Conservation (phyloP, 73 alveolate species). For the Blepharisma stoltei region DNA sequence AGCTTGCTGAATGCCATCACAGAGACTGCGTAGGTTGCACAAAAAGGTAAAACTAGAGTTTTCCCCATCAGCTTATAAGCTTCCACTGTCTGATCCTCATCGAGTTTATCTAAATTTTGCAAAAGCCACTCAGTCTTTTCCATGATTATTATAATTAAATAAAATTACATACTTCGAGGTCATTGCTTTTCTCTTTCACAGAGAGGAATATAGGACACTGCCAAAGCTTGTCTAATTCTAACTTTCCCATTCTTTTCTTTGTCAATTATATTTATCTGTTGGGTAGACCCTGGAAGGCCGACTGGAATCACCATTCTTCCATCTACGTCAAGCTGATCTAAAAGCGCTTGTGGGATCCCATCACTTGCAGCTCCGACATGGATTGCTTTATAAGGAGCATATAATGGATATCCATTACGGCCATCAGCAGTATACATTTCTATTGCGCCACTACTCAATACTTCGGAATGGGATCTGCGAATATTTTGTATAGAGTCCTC, state of each 20-base stretch:
- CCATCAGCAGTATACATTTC: conserved; percentile 72
- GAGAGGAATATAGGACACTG: conserved; percentile 77
- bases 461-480: conserved; percentile 8
- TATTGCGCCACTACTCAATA: not conserved
- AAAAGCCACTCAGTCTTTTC: no score
- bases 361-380: conserved; percentile 97
- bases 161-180: conserved; percentile 25
- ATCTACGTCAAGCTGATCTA: conserved; percentile 66
- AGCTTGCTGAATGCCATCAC: no score
- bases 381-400: conserved; percentile 87
- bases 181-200: conserved; percentile 33
- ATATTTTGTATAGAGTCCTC: conserved; percentile 33
- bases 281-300: conserved; percentile 54
- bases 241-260: conserved; percentile 60
- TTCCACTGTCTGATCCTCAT: no score
- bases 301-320: conserved; percentile 88
- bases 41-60: no score
- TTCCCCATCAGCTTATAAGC: no score
- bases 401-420: conserved; percentile 62
- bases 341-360: conserved; percentile 59
- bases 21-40: no score
- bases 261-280: conserved; percentile 51
- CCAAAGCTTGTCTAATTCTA: conserved; percentile 33
- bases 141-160: not conserved
- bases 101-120: no score